Percentiles rank a stretch among this genome's conserved stretches.
Evolutionary conservation across 192 early-diverging fungal species (phyloP).

Genomic region (Geranomyces michiganensis): DNA sequence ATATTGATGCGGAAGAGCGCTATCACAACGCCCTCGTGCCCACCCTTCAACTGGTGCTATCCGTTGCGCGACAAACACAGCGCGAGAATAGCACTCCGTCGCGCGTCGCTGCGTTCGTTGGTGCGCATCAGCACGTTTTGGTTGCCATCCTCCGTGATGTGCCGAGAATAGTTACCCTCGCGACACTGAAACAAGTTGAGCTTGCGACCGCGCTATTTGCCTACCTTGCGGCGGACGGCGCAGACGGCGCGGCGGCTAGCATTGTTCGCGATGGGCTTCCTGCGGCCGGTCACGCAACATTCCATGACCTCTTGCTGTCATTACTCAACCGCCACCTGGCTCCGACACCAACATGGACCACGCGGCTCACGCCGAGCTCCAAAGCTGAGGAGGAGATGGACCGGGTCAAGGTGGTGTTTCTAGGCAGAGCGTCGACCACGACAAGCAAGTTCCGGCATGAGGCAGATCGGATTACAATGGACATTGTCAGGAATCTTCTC

Average conservation of each 20-base stretch:
- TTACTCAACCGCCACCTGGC: constrained; percentile 35
- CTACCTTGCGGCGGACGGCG: constrained; percentile 10
- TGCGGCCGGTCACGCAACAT: constrained; percentile 18
- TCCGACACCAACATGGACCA: constrained; percentile 4
- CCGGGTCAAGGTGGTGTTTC: constrained; percentile 4
- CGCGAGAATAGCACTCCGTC: constrained; percentile 43
- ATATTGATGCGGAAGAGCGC: constrained; percentile 43
- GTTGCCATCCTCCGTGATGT: constrained; percentile 59
- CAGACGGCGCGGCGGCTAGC: neutral
- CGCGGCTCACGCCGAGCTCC: constrained; percentile 1
- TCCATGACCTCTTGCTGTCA: constrained; percentile 38
- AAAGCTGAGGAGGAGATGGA: constrained; percentile 17
- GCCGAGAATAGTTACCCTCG: constrained; percentile 38
- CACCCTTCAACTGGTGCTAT: constrained; percentile 60
- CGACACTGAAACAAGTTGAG: constrained; percentile 53
- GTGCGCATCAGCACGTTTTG: constrained; percentile 55
- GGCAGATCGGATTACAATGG: constrained; percentile 44
- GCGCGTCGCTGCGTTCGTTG: constrained; percentile 40
- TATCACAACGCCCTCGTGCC: constrained; percentile 70
- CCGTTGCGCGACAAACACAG: constrained; percentile 50
- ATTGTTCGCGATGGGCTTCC: neutral
- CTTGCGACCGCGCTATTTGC: constrained; percentile 46
- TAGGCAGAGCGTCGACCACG: constrained; percentile 5
- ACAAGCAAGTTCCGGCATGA: constrained; percentile 28
- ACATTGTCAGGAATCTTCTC: constrained; percentile 58